A percentile compares a stretch with the other conserved stretches of the same genome.
These are phyloP conservation scores for Jacaranda copaia DNA, from an alignment of 257 asterid genomes.

Conservation along the genomic window DNA sequence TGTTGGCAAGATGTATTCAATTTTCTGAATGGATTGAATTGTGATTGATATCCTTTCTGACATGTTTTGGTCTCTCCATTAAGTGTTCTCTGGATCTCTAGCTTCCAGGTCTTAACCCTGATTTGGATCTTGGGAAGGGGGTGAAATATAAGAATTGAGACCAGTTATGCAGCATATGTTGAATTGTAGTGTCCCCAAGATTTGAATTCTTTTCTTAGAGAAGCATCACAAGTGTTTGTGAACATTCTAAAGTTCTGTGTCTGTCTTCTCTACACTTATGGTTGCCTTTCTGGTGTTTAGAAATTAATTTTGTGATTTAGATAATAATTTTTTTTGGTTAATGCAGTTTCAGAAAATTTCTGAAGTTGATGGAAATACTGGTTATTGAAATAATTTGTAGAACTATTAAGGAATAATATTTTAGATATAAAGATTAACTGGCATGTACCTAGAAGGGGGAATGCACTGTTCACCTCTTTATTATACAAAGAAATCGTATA, in stretches of 20 bases:
- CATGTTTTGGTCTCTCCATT: conserved; percentile 18
- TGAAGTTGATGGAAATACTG: not conserved
- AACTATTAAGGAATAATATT: not conserved
- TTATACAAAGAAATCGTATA: not conserved
- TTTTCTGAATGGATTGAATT: not conserved
- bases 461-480: not conserved
- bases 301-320: not conserved
- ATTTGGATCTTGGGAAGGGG: conserved; percentile 13
- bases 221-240: conserved; percentile 15
- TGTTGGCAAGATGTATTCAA: not conserved
- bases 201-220: conserved; percentile 8
- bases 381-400: conserved; percentile 17
- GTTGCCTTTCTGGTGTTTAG: not conserved
- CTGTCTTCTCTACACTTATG: not conserved
- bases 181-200: not conserved
- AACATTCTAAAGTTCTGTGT: conserved; percentile 16
- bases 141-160: conserved; percentile 7
- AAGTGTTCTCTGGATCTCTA: not conserved
- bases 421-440: not conserved
- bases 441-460: conserved; percentile 3
- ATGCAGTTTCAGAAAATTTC: conserved; percentile 2
- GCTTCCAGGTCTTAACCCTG: not conserved
- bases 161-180: conserved; percentile 2
- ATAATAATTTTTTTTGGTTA: not conserved
- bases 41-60: conserved; percentile 16